Base-by-base conservation (phyloP, 1,139 yeast species). In the Arxiozyma slooffiae region DNA sequence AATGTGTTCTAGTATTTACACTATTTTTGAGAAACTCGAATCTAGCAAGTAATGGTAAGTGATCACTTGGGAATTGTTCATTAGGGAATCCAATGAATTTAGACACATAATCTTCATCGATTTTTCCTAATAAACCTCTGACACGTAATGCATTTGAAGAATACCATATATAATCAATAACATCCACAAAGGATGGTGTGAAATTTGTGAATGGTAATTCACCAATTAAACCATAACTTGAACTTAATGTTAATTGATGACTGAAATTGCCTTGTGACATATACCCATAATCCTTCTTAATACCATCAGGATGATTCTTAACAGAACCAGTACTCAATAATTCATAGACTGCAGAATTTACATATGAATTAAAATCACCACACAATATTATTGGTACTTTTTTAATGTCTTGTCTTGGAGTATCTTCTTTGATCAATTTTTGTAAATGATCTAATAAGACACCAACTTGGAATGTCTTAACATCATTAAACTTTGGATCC, bases 401-500 rank as follows among this genome's bases (percentile, higher is more conserved):
- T 68, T 81, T 82, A 52, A 80, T 67, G 47, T 81, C 88, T 62
- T 61, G 58, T 41, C 64, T 58, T 46, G 71, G 72, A 50, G 61
- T 63, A 38, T 66, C 66, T 34, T 65, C 65, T 41, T 58, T 62
- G 39, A 70, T 48, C 52, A 77, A 74, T 56, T 78, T 81, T 64
- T 88, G 94, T 61, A 92, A 71, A 68, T 92, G 96, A 64, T 92
- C 97, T 64, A 94, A 72, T 57, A 94, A 73, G 46, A 92, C 83
- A 46, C 96, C 97, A 50, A 87, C 92, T 73, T 94, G 98, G 69
- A 94, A 84, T 8, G 97, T 80, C 69, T 94, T 94, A 53, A 94
- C 99, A 71, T 94, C 99, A 66, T 88, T 87, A 66, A 82, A 87
- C 47, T 88, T 89, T 9, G 98, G 98, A 71, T 92, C 97, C 97